These are phyloP conservation scores for Mytilinidion resinicola DNA, from an alignment of 495 filamentous ascomycete genomes.

Conservation along the genomic window DNA sequence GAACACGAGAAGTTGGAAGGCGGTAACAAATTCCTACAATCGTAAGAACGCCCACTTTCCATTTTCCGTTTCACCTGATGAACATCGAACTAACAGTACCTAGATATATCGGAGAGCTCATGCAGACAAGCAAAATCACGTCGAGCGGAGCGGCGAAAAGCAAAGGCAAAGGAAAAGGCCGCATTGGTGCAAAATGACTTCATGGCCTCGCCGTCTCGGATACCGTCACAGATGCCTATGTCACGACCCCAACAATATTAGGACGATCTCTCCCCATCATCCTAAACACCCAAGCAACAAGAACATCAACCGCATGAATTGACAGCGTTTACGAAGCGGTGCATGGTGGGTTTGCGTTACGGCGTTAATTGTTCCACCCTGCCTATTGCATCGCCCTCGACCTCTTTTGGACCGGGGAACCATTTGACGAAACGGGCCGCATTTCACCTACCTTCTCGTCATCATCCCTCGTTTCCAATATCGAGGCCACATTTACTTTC, in stretches of 20 bases:
- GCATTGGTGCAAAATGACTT: not conserved
- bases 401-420: too few relatives aligned
- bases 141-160: conserved; percentile 43
- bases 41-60: conserved; percentile 37
- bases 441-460: too few relatives aligned
- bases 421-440: too few relatives aligned
- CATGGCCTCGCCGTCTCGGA: too few relatives aligned
- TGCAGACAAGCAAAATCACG: conserved; percentile 76
- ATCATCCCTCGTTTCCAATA: too few relatives aligned
- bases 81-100: conserved; percentile 15
- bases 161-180: conserved; percentile 38
- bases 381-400: too few relatives aligned
- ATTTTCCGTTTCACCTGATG: not conserved
- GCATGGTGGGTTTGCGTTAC: not conserved
- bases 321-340: not conserved
- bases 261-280: not conserved
- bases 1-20: conserved; percentile 92
- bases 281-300: not conserved
- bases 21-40: conserved; percentile 88
- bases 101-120: conserved; percentile 65
- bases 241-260: not conserved
- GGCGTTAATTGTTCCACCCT: not conserved
- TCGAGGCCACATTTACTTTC: too few relatives aligned
- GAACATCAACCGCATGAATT: not conserved
- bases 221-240: too few relatives aligned